These are phyloP conservation scores for Linaria vulgaris DNA, from an alignment of 257 asterid species.

Conservation along the genomic window DNA sequence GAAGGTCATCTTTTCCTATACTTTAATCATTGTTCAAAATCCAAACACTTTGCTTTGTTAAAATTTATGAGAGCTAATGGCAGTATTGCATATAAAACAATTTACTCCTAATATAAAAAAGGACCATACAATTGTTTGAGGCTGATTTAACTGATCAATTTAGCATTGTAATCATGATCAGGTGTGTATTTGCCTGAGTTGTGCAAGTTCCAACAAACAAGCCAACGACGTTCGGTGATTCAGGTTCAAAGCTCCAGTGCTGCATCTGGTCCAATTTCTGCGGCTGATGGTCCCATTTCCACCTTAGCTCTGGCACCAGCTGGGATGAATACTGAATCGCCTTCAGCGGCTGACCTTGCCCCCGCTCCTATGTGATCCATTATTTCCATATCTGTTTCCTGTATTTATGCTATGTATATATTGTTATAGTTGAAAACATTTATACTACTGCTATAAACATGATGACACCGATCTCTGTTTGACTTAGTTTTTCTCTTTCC, in stretches of 20 bases:
- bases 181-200: constrained; percentile 43
- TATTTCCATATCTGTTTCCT: not conserved
- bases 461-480: not conserved
- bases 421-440: not conserved
- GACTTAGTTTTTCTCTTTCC: not conserved
- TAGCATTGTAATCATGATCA: constrained; percentile 10
- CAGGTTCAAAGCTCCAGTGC: constrained; percentile 51
- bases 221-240: constrained; percentile 37
- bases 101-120: too few relatives aligned
- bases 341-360: constrained; percentile 28
- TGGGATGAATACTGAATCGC: constrained; percentile 4
- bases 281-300: constrained; percentile 16
- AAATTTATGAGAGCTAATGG: not conserved
- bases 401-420: not conserved
- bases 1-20: constrained; percentile 32
- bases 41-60: not conserved
- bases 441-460: not conserved
- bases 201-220: constrained; percentile 34
- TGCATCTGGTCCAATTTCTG: constrained; percentile 27
- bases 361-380: constrained; percentile 34
- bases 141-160: not conserved
- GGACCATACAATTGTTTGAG: not conserved
- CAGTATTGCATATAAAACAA: too few relatives aligned
- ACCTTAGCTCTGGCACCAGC: constrained; percentile 25
- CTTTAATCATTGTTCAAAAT: not conserved